These are phyloP conservation scores for Pseudovirgaria hyperparasitica DNA, from an alignment of 2,329 filamentous ascomycete species.

Conservation along the genomic window DNA sequence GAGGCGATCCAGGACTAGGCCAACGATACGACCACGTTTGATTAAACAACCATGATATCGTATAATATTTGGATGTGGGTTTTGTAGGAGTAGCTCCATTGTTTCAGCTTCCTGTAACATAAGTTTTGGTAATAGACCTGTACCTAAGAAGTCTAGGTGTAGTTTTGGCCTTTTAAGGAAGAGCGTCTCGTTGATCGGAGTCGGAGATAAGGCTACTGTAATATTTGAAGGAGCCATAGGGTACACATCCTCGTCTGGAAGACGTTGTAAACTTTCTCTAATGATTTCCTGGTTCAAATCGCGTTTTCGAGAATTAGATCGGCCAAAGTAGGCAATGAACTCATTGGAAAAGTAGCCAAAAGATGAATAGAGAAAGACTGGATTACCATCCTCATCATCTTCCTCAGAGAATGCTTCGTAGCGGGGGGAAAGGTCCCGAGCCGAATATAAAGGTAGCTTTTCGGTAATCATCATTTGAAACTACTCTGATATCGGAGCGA, in stretches of 20 bases:
- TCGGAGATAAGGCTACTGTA: conserved; percentile 4
- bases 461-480: no score
- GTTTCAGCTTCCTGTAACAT: conserved; percentile 9
- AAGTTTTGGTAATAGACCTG: conserved; percentile 6
- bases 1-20: conserved; percentile 7
- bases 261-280: conserved; percentile 6
- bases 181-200: conserved; percentile 3
- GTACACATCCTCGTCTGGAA: conserved; percentile 9
- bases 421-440: conserved; percentile 7
- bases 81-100: conserved; percentile 6
- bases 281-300: conserved; percentile 4
- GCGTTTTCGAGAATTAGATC: conserved; percentile 6
- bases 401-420: conserved; percentile 8
- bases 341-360: conserved; percentile 7
- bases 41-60: conserved; percentile 8
- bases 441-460: no score
- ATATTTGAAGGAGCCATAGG: conserved; percentile 7
- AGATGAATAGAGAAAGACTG: conserved; percentile 8
- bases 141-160: conserved; percentile 4
- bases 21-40: conserved; percentile 8
- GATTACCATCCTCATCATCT: conserved; percentile 8
- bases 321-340: conserved; percentile 7
- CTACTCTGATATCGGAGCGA: no score
- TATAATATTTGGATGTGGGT: conserved; percentile 8
- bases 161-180: conserved; percentile 9